Conservation (phyloP, 345 rosid genomes). For the Populus deltoides region DNA sequence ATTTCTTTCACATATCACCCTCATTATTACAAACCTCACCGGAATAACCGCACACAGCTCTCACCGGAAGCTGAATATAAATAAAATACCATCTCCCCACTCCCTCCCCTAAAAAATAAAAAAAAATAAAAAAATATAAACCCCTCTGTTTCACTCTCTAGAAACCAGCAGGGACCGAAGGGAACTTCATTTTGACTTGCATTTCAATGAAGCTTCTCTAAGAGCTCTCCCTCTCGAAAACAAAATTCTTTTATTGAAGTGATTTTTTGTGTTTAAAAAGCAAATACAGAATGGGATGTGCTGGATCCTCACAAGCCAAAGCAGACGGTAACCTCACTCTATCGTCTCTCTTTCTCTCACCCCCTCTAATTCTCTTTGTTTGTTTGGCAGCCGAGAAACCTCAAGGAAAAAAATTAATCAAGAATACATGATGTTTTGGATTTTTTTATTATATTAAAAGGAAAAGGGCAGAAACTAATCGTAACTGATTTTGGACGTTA, state of each 20-base stretch:
- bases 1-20: no score
- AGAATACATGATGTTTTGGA: background rate
- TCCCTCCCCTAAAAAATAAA: background rate
- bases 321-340: conserved; percentile 45
- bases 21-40: background rate
- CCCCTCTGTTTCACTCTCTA: background rate
- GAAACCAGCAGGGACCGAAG: conserved; percentile 6
- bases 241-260: background rate
- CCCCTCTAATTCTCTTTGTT: background rate
- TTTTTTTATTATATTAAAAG: background rate
- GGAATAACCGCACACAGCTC: background rate
- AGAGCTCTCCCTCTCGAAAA: background rate
- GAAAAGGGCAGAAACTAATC: background rate
- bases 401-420: background rate
- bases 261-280: background rate
- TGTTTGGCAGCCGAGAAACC: conserved; percentile 1
- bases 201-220: conserved; percentile 25
- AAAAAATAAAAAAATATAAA: background rate
- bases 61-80: background rate
- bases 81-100: background rate
- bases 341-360: background rate
- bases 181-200: conserved; percentile 26
- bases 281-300: conserved; percentile 58
- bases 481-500: background rate
- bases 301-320: conserved; percentile 67